Evolutionary conservation across 2,329 filamentous ascomycete genomes (phyloP).

Genomic region (Epichloe elymi): DNA sequence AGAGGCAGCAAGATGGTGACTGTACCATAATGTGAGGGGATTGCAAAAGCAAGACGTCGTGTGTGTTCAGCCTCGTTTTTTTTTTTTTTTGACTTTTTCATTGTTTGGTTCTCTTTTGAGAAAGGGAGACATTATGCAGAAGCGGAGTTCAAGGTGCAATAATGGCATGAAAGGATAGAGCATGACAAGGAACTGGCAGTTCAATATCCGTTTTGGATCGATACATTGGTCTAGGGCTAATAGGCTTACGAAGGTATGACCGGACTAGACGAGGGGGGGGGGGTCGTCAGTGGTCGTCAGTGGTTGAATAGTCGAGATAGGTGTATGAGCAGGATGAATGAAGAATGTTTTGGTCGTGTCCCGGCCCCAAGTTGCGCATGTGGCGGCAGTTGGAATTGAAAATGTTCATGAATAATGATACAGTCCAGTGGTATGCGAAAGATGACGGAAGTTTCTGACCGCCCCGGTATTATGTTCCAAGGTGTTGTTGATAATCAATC

Average conservation of each 20-base stretch:
- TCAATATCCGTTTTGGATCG: background rate
- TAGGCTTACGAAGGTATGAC: background rate
- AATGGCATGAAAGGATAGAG: background rate
- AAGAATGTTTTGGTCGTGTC: background rate
- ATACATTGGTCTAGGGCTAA: background rate
- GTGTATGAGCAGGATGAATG: background rate
- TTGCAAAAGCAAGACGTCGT: background rate
- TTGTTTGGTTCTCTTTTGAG: background rate
- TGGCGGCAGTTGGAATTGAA: background rate
- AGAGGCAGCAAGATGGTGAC: constrained; percentile 78
- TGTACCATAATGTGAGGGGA: constrained; percentile 63
- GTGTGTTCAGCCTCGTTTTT: no score
- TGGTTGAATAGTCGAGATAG: background rate
- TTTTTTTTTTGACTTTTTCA: background rate
- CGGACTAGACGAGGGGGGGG: background rate
- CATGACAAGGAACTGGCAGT: background rate
- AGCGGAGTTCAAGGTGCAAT: background rate
- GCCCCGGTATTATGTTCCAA: no score
- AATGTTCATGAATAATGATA: no score
- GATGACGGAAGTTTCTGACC: no score
- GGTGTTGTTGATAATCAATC: no score
- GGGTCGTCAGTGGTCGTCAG: no score
- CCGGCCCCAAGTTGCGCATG: no score
- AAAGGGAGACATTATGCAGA: background rate
- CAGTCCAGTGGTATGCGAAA: no score